Percentiles rank a stretch among this genome's conserved stretches.
Evolutionary conservation across 2,329 filamentous ascomycete genomes (phyloP).

Genomic region (Fusarium temperatum): DNA sequence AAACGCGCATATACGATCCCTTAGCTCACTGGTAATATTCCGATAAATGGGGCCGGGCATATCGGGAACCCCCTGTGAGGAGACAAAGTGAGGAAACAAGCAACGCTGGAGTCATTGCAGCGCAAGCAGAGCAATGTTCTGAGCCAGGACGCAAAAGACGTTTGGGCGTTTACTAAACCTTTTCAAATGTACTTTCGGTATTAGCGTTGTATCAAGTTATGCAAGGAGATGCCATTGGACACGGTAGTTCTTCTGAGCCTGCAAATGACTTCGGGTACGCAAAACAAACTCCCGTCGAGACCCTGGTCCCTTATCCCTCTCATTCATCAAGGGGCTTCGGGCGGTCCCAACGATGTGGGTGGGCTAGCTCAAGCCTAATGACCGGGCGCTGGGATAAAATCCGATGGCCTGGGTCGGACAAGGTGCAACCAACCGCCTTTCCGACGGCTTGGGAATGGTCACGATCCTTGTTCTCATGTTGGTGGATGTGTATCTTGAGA

Average conservation of each 20-base stretch:
- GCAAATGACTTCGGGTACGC: not conserved
- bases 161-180: not conserved
- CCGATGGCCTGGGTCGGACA: conserved; percentile 40
- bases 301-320: not conserved
- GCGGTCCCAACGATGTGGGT: conserved; percentile 37
- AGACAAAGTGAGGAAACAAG: conserved; percentile 1
- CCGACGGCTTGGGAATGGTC: conserved; percentile 36
- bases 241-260: not conserved
- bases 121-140: not conserved
- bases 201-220: not conserved
- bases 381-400: conserved; percentile 38
- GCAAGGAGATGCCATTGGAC: conserved; percentile 11
- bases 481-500: not conserved
- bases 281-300: not conserved
- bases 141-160: not conserved
- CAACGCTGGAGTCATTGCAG: not conserved
- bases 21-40: not conserved
- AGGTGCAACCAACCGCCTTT: conserved; percentile 28
- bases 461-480: conserved; percentile 14
- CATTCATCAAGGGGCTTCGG: not conserved
- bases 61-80: conserved; percentile 11
- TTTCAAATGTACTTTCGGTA: not conserved
- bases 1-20: conserved; percentile 18
- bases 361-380: conserved; percentile 28
- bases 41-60: not conserved